Evolutionary conservation across 2,329 filamentous ascomycete genomes (phyloP).

Genomic region (Verticillium tricorpus): DNA sequence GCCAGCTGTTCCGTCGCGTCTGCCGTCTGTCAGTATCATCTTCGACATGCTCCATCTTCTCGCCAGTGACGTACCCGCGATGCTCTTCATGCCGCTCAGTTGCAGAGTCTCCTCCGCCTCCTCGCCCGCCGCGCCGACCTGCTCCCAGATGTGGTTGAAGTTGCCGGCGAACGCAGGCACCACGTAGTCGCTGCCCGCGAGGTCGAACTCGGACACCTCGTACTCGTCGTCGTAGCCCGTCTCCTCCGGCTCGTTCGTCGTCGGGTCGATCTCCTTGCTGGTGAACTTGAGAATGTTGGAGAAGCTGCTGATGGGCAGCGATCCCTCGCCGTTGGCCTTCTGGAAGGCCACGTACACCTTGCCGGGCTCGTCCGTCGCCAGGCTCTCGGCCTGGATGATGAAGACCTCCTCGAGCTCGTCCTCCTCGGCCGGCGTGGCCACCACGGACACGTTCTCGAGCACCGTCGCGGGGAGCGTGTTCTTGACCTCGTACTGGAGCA

Average conservation of each 20-base stretch:
- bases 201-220: constrained; percentile 88
- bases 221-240: constrained; percentile 96
- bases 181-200: constrained; percentile 89
- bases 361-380: constrained; percentile 80
- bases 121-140: constrained; percentile 82
- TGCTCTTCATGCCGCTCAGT: constrained; percentile 82
- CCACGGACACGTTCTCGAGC: constrained; percentile 81
- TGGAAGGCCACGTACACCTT: constrained; percentile 95
- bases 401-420: constrained; percentile 88
- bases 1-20: constrained; percentile 91
- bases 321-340: constrained; percentile 69
- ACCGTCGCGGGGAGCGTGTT: constrained; percentile 92
- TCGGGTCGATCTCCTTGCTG: constrained; percentile 95
- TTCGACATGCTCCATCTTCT: not conserved
- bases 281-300: constrained; percentile 95
- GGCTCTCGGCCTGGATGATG: constrained; percentile 81
- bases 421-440: constrained; percentile 74
- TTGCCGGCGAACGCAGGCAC: constrained; percentile 90
- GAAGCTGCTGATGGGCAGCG: constrained; percentile 78
- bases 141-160: constrained; percentile 95
- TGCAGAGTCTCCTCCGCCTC: constrained; percentile 89
- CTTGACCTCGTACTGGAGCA: constrained; percentile 95
- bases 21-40: constrained; percentile 27
- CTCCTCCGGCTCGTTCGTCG: constrained; percentile 88
- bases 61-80: constrained; percentile 64